Evolutionary conservation across 768 basidiomycete genomes (phyloP).

Genomic region (Pisolithus tinctorius): DNA sequence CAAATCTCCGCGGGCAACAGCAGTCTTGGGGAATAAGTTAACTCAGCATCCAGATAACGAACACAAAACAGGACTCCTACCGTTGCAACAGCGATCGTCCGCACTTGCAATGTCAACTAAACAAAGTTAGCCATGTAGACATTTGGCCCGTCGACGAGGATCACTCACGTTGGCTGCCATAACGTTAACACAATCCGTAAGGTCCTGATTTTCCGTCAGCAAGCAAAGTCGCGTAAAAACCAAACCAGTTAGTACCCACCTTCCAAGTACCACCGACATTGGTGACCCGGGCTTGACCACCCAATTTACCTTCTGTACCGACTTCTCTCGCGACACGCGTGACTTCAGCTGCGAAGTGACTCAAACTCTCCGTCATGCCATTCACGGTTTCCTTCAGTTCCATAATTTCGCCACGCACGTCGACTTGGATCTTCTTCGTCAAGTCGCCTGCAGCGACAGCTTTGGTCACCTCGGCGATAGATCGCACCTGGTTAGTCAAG

Average conservation of each 20-base stretch:
- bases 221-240: not conserved
- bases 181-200: conserved; percentile 93
- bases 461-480: conserved; percentile 87
- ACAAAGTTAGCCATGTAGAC: not conserved
- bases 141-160: not conserved
- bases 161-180: conserved; percentile 84
- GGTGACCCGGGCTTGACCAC: conserved; percentile 89
- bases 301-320: conserved; percentile 92
- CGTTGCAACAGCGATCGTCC: conserved; percentile 88
- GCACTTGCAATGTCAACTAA: conserved; percentile 87
- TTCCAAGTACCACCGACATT: conserved; percentile 98
- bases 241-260: conserved; percentile 20
- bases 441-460: conserved; percentile 92
- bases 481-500: conserved; percentile 85
- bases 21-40: conserved; percentile 44
- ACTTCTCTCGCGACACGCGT: conserved; percentile 91
- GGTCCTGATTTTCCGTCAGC: conserved; percentile 38
- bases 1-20: conserved; percentile 90
- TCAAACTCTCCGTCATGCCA: conserved; percentile 86
- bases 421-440: conserved; percentile 88
- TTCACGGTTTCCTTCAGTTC: conserved; percentile 92
- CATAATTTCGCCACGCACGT: conserved; percentile 87
- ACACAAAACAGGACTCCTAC: conserved; percentile 35
- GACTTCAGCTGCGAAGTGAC: conserved; percentile 79
- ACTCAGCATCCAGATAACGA: not conserved